phyloP scores from a whole-genome alignment of 768 basidiomycete genomes.

The Boletellus emodensis region DNA sequence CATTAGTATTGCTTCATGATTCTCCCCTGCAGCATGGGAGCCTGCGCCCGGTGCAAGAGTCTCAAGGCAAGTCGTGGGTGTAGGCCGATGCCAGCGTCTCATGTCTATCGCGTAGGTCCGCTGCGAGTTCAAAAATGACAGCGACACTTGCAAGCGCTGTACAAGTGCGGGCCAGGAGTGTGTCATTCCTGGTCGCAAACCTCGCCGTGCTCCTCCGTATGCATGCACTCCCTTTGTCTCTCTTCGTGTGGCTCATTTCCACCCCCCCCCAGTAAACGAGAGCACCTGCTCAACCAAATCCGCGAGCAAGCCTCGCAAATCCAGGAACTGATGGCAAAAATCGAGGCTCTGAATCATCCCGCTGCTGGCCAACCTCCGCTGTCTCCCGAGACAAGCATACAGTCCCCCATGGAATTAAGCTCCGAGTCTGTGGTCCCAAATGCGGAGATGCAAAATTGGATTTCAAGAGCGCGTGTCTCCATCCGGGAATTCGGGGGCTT shows the following conservation, averaged over 20 bases:
- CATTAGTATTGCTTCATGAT: neutral
- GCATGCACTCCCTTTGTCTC: slow-evolving; percentile 22
- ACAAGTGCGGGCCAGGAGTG: slow-evolving; percentile 68
- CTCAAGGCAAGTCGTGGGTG: slow-evolving; percentile 36
- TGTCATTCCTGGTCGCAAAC: slow-evolving; percentile 79
- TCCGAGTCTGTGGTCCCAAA: slow-evolving; percentile 33
- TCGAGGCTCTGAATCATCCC: slow-evolving; percentile 45
- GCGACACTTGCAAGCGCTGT: slow-evolving; percentile 74
- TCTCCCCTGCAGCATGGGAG: slow-evolving; percentile 41
- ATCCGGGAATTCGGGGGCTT: slow-evolving; percentile 65
- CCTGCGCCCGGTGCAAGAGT: slow-evolving; percentile 68
- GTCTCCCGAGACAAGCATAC: slow-evolving; percentile 28
- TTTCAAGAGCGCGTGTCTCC: slow-evolving; percentile 66
- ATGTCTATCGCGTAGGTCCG: slow-evolving; percentile 48
- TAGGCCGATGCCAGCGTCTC: neutral
- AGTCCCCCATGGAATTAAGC: slow-evolving; percentile 25
- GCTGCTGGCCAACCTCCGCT: slow-evolving; percentile 32
- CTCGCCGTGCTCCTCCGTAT: slow-evolving; percentile 74
- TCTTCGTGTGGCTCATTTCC: neutral
- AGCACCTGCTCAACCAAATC: slow-evolving; percentile 73
- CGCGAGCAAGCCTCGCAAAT: slow-evolving; percentile 72
- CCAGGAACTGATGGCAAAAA: slow-evolving; percentile 63
- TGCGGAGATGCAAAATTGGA: slow-evolving; percentile 72
- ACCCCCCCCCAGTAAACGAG: slow-evolving; percentile 57
- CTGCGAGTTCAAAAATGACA: slow-evolving; percentile 71